Evolutionary conservation across 768 basidiomycete genomes (phyloP).

Genomic region (Tulasnella sp.): DNA sequence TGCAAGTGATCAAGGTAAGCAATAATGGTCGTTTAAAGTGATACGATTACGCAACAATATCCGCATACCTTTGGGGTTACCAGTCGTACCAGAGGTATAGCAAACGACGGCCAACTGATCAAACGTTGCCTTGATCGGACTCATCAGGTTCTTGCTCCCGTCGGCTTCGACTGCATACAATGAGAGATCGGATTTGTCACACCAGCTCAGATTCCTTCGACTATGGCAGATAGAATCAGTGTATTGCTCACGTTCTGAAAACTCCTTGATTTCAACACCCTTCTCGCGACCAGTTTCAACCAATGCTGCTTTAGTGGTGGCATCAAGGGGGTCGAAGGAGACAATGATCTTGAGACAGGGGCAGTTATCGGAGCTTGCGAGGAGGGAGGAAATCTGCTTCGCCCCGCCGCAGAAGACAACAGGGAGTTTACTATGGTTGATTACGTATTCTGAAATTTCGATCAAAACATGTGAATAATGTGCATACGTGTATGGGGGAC

Average conservation of each 20-base stretch:
- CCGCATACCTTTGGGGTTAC: constrained; percentile 27
- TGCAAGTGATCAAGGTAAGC: constrained; percentile 20
- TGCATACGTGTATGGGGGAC: no score
- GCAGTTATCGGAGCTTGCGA: constrained; percentile 53
- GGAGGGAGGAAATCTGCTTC: constrained; percentile 52
- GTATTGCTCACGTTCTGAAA: constrained; percentile 64
- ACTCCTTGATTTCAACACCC: constrained; percentile 50
- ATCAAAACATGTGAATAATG: no score
- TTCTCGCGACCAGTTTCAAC: constrained; percentile 57
- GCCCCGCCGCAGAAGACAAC: constrained; percentile 66
- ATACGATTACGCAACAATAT: no score
- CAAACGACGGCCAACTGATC: constrained; percentile 36
- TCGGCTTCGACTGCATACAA: constrained; percentile 52
- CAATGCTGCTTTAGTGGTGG: constrained; percentile 45
- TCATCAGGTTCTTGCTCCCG: constrained; percentile 55
- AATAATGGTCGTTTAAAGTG: background rate
- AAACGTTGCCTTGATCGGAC: constrained; percentile 33
- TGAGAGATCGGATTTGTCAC: no score
- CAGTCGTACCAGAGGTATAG: constrained; percentile 15
- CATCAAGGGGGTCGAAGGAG: constrained; percentile 51
- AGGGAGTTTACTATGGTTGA: constrained; percentile 73
- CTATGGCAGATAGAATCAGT: no score
- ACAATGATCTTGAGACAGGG: constrained; percentile 67
- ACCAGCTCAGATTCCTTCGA: no score
- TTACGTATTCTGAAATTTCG: constrained; percentile 34